These are phyloP conservation scores for Nothopassalora personata DNA, from an alignment of 2,329 filamentous ascomycete species.

Conservation along the genomic window DNA sequence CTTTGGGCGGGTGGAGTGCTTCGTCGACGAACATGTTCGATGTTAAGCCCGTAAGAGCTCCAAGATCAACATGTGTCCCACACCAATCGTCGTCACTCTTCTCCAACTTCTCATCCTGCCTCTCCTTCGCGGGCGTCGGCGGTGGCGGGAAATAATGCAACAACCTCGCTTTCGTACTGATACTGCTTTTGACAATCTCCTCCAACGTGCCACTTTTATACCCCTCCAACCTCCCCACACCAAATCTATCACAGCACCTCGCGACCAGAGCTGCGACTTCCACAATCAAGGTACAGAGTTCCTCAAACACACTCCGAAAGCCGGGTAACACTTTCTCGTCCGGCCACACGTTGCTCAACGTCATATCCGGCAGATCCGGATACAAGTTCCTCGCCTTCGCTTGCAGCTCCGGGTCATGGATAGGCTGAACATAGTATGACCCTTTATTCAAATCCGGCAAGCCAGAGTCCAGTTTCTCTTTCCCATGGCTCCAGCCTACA, in stretches of 20 bases:
- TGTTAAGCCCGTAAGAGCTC: slow-evolving; percentile 88
- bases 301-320: slow-evolving; percentile 67
- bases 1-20: slow-evolving; percentile 33
- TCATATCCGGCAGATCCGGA: slow-evolving; percentile 79
- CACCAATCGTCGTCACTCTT: slow-evolving; percentile 83
- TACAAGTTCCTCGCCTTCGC: slow-evolving; percentile 50
- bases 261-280: slow-evolving; percentile 86
- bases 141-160: slow-evolving; percentile 79
- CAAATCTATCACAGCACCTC: slow-evolving; percentile 82
- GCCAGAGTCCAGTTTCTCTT: slow-evolving; percentile 73
- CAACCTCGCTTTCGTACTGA: slow-evolving; percentile 83
- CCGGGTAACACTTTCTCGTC: slow-evolving; percentile 61
- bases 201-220: slow-evolving; percentile 79
- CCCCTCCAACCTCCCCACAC: slow-evolving; percentile 66
- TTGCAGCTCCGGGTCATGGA: slow-evolving; percentile 56
- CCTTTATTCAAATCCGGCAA: slow-evolving; percentile 76
- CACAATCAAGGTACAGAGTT: slow-evolving; percentile 78
- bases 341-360: slow-evolving; percentile 87
- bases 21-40: slow-evolving; percentile 97
- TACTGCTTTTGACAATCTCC: slow-evolving; percentile 76
- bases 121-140: slow-evolving; percentile 9
- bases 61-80: slow-evolving; percentile 82
- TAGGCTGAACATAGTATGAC: slow-evolving; percentile 70
- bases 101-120: neutral
- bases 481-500: slow-evolving; percentile 73